Conservation (phyloP, 2,329 filamentous ascomycete species). For the Xylariales sp. region DNA sequence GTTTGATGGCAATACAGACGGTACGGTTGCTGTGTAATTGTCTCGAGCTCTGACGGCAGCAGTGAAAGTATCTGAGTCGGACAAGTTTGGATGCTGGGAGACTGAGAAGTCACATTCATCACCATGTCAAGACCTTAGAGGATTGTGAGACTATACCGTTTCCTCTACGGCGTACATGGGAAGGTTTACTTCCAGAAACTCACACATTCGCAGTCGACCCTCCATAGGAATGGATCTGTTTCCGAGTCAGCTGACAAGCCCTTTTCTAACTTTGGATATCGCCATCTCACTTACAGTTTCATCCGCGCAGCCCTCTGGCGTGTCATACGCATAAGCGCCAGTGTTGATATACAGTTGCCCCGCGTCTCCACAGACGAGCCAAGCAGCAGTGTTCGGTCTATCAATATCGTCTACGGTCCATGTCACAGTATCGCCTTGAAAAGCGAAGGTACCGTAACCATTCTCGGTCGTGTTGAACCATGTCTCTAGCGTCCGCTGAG, state of each 20-base stretch:
- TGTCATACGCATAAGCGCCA: conserved; percentile 54
- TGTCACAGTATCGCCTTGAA: conserved; percentile 51
- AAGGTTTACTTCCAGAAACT: too few species aligned
- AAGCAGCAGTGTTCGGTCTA: conserved; percentile 52
- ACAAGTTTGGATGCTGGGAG: too few species aligned
- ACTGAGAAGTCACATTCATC: too few species aligned
- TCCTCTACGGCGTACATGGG: too few species aligned
- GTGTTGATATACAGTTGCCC: conserved; percentile 50
- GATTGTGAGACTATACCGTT: too few species aligned
- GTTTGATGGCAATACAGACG: too few species aligned
- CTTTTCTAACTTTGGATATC: too few species aligned
- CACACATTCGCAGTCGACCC: conserved; percentile 5
- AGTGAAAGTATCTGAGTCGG: too few species aligned
- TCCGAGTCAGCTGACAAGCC: too few species aligned
- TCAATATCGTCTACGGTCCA: conserved; percentile 45
- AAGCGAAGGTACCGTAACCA: conserved; percentile 51
- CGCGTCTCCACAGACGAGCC: conserved; percentile 52
- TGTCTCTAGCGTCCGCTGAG: conserved; percentile 44
- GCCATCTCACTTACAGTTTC: conserved; percentile 43
- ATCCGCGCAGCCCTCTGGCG: conserved; percentile 52
- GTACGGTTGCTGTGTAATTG: too few species aligned
- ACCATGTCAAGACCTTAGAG: too few species aligned
- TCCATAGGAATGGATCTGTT: conserved; percentile 7
- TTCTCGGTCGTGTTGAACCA: conserved; percentile 47
- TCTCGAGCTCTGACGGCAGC: too few species aligned